Evolutionary conservation across 2,329 filamentous ascomycete species (phyloP).

Genomic region (Kalmusia sp.): DNA sequence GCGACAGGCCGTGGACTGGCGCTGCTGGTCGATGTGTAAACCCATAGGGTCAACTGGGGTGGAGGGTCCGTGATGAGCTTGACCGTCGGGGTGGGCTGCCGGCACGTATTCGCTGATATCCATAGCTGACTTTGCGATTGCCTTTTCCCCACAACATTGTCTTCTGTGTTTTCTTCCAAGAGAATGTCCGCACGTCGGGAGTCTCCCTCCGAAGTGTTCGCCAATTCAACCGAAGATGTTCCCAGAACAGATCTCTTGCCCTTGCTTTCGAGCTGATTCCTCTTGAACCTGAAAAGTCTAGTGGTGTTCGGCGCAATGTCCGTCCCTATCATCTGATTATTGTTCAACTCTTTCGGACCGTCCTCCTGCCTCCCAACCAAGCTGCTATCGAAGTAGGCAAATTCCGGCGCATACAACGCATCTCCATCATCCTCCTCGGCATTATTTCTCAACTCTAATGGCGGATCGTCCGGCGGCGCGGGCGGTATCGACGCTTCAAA

Average conservation of each 20-base stretch:
- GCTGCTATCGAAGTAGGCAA: slow-evolving; percentile 66
- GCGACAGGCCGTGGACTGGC: slow-evolving; percentile 69
- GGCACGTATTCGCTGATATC: slow-evolving; percentile 85
- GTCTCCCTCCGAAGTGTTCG: slow-evolving; percentile 17
- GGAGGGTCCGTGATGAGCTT: slow-evolving; percentile 53
- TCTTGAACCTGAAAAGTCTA: slow-evolving; percentile 70
- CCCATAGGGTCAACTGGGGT: slow-evolving; percentile 78
- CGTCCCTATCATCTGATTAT: slow-evolving; percentile 68
- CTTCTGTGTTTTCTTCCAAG: slow-evolving; percentile 15
- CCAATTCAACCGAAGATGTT: slow-evolving; percentile 31
- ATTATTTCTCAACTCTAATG: slow-evolving; percentile 41
- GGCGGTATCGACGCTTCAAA: slow-evolving; percentile 30
- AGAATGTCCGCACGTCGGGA: not conserved
- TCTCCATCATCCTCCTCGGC: slow-evolving; percentile 39
- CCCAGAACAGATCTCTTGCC: slow-evolving; percentile 33
- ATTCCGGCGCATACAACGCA: slow-evolving; percentile 65
- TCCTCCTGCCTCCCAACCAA: slow-evolving; percentile 67
- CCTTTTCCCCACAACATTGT: slow-evolving; percentile 24
- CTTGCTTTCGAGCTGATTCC: slow-evolving; percentile 59
- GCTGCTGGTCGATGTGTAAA: slow-evolving; percentile 72
- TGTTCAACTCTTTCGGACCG: slow-evolving; percentile 59
- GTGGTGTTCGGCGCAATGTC: slow-evolving; percentile 70
- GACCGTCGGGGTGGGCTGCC: slow-evolving; percentile 69
- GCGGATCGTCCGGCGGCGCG: slow-evolving; percentile 57
- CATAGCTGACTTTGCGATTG: slow-evolving; percentile 63